A percentile compares a stretch with the other conserved stretches of the same genome.
phyloP scores from a whole-genome alignment of 2,329 filamentous ascomycete species.

The Dactylella cylindrospora region DNA sequence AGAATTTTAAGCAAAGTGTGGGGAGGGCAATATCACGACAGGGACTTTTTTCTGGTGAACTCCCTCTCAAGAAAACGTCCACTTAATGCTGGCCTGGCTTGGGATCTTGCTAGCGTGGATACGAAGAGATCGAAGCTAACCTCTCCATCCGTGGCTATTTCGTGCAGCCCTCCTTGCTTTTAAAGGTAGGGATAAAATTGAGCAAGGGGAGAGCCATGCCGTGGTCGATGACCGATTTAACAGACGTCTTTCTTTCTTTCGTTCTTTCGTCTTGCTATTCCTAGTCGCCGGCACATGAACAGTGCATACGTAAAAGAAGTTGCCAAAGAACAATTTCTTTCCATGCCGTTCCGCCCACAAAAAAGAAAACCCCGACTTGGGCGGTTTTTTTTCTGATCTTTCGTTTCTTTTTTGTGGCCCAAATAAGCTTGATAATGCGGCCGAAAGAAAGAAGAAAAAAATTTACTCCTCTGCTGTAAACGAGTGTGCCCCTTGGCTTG shows the following conservation, averaged over 20 bases:
- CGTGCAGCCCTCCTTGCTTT: constrained; percentile 40
- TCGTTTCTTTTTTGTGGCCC: too few species aligned
- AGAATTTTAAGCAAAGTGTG: background rate
- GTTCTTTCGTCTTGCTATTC: too few species aligned
- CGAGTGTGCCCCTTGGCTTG: too few species aligned
- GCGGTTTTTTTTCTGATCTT: too few species aligned
- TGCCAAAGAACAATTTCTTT: background rate
- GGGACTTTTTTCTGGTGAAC: constrained; percentile 1
- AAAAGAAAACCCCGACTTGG: constrained; percentile 29
- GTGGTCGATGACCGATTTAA: background rate
- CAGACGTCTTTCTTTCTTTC: background rate
- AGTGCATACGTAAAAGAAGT: background rate
- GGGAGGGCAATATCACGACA: background rate
- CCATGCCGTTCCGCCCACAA: constrained; percentile 6
- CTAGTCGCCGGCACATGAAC: constrained; percentile 20
- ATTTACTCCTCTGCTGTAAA: too few species aligned
- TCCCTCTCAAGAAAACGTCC: constrained; percentile 24
- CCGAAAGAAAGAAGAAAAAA: too few species aligned
- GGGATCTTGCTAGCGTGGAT: constrained; percentile 23
- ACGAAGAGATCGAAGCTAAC: constrained; percentile 42
- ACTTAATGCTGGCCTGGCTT: too few species aligned
- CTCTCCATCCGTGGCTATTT: constrained; percentile 44
- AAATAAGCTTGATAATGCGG: too few species aligned
- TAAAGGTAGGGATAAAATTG: constrained; percentile 43
- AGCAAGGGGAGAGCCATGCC: constrained; percentile 41